Percentiles rank a stretch among this genome's conserved stretches.
These are phyloP conservation scores for Nephelium lappaceum DNA, from an alignment of 345 rosid species.

Conservation along the genomic window DNA sequence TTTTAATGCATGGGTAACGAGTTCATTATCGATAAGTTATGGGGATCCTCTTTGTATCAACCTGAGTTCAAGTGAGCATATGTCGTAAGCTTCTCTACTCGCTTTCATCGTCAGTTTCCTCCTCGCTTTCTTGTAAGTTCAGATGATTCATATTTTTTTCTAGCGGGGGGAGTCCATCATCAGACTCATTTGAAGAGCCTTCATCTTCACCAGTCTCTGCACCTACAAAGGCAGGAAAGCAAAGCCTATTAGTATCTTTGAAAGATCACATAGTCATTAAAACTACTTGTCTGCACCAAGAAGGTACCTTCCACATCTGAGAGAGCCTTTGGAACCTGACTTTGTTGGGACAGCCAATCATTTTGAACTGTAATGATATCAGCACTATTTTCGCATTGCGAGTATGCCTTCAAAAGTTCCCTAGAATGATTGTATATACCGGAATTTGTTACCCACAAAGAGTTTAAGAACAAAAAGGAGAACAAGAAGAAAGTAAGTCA, in stretches of 20 bases:
- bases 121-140: conserved; percentile 56
- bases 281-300: background rate
- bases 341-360: conserved; percentile 85
- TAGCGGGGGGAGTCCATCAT: conserved; percentile 82
- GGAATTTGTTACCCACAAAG: background rate
- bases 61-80: background rate
- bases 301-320: conserved; percentile 45
- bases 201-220: conserved; percentile 35
- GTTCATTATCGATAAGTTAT: background rate
- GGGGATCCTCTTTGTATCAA: background rate
- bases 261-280: background rate
- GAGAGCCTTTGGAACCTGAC: conserved; percentile 52
- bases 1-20: background rate
- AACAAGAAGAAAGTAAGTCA: background rate
- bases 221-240: conserved; percentile 20
- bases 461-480: background rate
- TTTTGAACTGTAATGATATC: conserved; percentile 82
- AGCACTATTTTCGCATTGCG: conserved; percentile 74
- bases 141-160: conserved; percentile 86
- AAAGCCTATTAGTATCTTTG: background rate
- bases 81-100: conserved; percentile 29
- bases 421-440: conserved; percentile 42
- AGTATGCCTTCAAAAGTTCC: conserved; percentile 82
- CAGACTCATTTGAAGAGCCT: conserved; percentile 57
- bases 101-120: conserved; percentile 62